A percentile compares a stretch with the other conserved stretches of the same genome.
These are phyloP conservation scores for Penium margaritaceum DNA, from an alignment of 139 green algal species.

Conservation along the genomic window DNA sequence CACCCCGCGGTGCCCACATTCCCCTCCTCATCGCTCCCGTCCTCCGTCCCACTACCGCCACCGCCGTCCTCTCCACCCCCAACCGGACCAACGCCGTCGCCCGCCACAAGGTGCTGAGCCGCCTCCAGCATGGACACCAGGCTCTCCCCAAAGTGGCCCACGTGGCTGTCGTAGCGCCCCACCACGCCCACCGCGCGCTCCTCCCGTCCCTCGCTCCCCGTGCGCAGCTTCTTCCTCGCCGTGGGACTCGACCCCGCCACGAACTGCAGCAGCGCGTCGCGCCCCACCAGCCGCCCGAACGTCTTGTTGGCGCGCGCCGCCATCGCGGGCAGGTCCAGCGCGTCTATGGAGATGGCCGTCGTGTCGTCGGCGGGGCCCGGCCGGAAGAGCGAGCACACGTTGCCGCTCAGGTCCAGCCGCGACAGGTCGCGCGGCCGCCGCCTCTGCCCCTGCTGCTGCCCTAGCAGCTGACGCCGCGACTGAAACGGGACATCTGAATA, in stretches of 20 bases:
- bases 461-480: too few relatives aligned
- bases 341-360: neutral
- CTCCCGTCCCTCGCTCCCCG: neutral
- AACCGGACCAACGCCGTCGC: too few relatives aligned
- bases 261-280: neutral
- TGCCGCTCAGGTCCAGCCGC: constrained; percentile 18
- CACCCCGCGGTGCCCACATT: neutral
- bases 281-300: neutral
- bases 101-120: neutral
- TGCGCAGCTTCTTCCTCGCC: neutral
- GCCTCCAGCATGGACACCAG: constrained; percentile 7
- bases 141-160: constrained; percentile 13
- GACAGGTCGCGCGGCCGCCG: constrained; percentile 29
- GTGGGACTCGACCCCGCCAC: neutral
- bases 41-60: neutral
- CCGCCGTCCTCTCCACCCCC: neutral
- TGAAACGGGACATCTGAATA: too few relatives aligned
- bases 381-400: constrained; percentile 20
- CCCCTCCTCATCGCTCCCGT: neutral
- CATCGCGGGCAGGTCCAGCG: constrained; percentile 6
- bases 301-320: neutral
- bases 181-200: constrained; percentile 1
- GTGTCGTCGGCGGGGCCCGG: neutral
- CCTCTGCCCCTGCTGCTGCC: too few relatives aligned
- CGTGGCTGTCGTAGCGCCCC: constrained; percentile 16